These are phyloP conservation scores for Letharia lupina DNA, from an alignment of 495 filamentous ascomycete species.

Conservation along the genomic window DNA sequence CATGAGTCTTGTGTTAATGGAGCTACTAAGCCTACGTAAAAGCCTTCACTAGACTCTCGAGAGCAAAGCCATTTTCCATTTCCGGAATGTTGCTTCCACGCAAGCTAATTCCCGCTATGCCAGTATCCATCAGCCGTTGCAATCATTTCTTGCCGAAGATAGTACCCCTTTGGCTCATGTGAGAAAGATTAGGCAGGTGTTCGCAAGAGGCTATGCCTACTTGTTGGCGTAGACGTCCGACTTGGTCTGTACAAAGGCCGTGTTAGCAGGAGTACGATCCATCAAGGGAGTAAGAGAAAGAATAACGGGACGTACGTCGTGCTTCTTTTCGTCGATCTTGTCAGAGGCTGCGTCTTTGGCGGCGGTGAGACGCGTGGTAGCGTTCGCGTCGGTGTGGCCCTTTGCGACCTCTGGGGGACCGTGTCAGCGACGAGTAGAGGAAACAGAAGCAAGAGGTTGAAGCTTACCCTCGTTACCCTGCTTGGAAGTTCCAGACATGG, in stretches of 20 bases:
- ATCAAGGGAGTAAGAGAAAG: background rate
- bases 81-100: background rate
- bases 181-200: background rate
- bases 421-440: constrained; percentile 10
- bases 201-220: constrained; percentile 5
- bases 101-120: background rate
- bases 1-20: constrained; percentile 2
- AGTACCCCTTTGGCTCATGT: background rate
- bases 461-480: constrained; percentile 49
- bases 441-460: background rate
- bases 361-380: constrained; percentile 44
- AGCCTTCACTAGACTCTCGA: background rate
- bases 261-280: background rate
- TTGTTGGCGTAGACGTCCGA: constrained; percentile 20
- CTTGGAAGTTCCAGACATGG: constrained; percentile 43
- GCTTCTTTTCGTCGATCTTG: constrained; percentile 49
- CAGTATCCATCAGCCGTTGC: background rate
- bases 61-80: background rate
- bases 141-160: background rate
- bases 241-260: constrained; percentile 9
- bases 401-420: constrained; percentile 42
- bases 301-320: constrained; percentile 27
- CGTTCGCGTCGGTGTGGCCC: constrained; percentile 39
- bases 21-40: constrained; percentile 1
- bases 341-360: constrained; percentile 48